These are phyloP conservation scores for Psilocybe azurescens DNA, from an alignment of 768 basidiomycete species.

Conservation along the genomic window DNA sequence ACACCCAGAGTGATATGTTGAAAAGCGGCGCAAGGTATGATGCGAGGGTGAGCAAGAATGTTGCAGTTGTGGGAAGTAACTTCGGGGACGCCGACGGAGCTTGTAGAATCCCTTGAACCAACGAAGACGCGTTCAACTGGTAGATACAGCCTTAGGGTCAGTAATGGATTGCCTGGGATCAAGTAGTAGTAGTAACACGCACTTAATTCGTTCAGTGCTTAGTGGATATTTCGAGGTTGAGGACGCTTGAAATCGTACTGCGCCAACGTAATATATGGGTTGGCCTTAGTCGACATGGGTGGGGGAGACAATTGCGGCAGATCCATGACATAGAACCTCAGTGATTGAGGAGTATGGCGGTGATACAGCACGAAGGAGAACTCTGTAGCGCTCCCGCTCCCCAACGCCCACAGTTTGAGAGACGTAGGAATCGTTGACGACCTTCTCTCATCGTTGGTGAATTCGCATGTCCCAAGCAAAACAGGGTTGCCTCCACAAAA, in stretches of 20 bases:
- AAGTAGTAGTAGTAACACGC: background rate
- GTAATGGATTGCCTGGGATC: too few species aligned
- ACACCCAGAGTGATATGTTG: background rate
- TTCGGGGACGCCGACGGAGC: slow-evolving; percentile 22
- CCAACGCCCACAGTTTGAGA: slow-evolving; percentile 17
- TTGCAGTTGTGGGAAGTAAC: slow-evolving; percentile 30
- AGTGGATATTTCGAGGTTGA: slow-evolving; percentile 14
- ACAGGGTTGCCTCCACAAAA: slow-evolving; percentile 38
- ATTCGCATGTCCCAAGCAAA: slow-evolving; percentile 38
- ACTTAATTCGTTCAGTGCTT: slow-evolving; percentile 49
- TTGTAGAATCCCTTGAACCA: slow-evolving; percentile 31
- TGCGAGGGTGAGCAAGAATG: slow-evolving; percentile 30
- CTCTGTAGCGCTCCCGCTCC: background rate
- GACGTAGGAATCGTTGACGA: slow-evolving; percentile 17
- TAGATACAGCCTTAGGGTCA: background rate
- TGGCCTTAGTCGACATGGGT: slow-evolving; percentile 7
- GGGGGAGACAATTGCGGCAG: slow-evolving; percentile 27
- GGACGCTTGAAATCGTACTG: slow-evolving; percentile 44
- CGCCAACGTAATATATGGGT: slow-evolving; percentile 34
- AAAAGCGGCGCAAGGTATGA: slow-evolving; percentile 24
- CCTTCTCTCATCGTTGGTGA: too few species aligned
- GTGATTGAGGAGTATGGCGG: slow-evolving; percentile 35
- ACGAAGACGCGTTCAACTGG: slow-evolving; percentile 53
- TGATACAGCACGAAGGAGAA: slow-evolving; percentile 28
- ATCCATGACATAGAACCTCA: slow-evolving; percentile 70